These are phyloP conservation scores for Dothideomycetes sp. DNA, from an alignment of 2,329 filamentous ascomycete species.

Conservation along the genomic window DNA sequence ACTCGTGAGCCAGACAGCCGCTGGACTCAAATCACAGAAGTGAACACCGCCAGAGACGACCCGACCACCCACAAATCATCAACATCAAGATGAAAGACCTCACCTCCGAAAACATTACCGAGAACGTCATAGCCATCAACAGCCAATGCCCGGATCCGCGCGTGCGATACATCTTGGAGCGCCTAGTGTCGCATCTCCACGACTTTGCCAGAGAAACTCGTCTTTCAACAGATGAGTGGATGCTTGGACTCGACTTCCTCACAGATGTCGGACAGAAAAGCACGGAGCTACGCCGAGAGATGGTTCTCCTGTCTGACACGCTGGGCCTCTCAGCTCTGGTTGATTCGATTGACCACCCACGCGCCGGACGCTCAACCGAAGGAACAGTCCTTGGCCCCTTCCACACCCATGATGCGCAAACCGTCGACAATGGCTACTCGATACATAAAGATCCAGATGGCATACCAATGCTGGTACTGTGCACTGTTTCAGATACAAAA, in stretches of 20 bases:
- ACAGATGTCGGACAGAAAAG: slow-evolving; percentile 61
- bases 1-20: too few species aligned
- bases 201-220: slow-evolving; percentile 68
- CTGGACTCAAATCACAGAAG: too few species aligned
- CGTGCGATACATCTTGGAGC: slow-evolving; percentile 56
- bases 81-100: slow-evolving; percentile 57
- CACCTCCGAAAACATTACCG: slow-evolving; percentile 64
- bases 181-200: slow-evolving; percentile 63
- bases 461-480: slow-evolving; percentile 12
- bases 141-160: slow-evolving; percentile 52
- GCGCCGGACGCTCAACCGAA: slow-evolving; percentile 13
- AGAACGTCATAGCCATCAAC: slow-evolving; percentile 61
- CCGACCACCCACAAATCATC: too few species aligned
- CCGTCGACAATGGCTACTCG: slow-evolving; percentile 13
- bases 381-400: slow-evolving; percentile 20
- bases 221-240: slow-evolving; percentile 64
- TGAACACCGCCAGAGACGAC: too few species aligned
- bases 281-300: slow-evolving; percentile 53
- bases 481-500: slow-evolving; percentile 14
- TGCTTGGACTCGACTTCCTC: slow-evolving; percentile 56
- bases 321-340: slow-evolving; percentile 19
- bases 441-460: slow-evolving; percentile 14
- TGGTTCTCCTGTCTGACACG: slow-evolving; percentile 11
- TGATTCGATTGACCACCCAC: slow-evolving; percentile 16
- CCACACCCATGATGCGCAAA: slow-evolving; percentile 17